Evolutionary conservation across 192 early-diverging fungal genomes (phyloP), one percentile per base, ranked within the genome.

Genomic region (Backusella parvicylindrica): DNA sequence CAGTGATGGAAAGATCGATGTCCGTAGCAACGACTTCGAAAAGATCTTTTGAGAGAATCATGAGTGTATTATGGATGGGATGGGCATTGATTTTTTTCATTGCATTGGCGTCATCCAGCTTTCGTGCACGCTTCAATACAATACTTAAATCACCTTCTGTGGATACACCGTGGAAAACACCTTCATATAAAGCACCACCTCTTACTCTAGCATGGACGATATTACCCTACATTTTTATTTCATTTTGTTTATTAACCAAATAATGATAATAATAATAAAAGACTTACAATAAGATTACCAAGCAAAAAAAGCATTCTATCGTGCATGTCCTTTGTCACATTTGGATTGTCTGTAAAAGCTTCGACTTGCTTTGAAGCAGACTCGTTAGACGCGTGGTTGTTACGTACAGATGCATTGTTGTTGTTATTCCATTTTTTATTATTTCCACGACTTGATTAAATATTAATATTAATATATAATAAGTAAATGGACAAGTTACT

Each of bases 31-130:
- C 76, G 30, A 95, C 83, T 21, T 85, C 81, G 35, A 90, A 76
- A 28, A 92, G 78, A 77, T 95, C 93, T 73, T 91, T 93, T 15
- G 85, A 81, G 16, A 84, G 70, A 65, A 95, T 86, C 28, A 94
- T 83, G 26, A 93, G 77, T 12, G 80, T 83, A 16, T 35, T 28
- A 56, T 80, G 70, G 65, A 91, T 75, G 5, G 85, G 75, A 33
- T 73, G 72, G 9, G 69, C 70, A 40, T 53, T 72, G 5, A 70
- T 70, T 38, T 81, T 81, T 21, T 82, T 81, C 53, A 8, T 83
- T 83, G 38, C 32, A 26, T 8, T 64, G 47, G 37, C 63, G 28
- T 80, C 74, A 11, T 81, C 72, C 0, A 84, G 33, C 38, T 79
- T 72, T 32, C 85, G 79, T 26, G 92, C 93, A 43, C 89, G 68